These are phyloP conservation scores for Warburgia ugandensis DNA, from an alignment of 164 flowering plant genomes.

Conservation along the genomic window DNA sequence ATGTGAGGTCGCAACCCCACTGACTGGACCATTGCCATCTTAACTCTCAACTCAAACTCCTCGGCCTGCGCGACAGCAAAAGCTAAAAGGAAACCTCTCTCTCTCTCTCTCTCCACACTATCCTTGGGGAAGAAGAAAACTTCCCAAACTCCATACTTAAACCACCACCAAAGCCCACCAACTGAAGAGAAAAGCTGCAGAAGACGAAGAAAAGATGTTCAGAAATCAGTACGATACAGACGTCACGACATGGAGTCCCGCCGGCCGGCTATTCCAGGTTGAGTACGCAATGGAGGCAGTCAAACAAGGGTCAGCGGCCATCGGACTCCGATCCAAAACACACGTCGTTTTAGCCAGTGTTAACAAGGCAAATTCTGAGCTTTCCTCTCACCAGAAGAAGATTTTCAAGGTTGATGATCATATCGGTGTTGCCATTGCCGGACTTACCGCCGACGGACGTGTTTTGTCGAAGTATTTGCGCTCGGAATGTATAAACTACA, in stretches of 20 bases:
- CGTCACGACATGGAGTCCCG: slow-evolving; percentile 90
- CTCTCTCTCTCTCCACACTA: too few relatives aligned
- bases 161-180: too few relatives aligned
- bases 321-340: slow-evolving; percentile 89
- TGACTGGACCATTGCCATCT: too few relatives aligned
- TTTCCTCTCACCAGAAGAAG: slow-evolving; percentile 96
- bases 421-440: slow-evolving; percentile 93
- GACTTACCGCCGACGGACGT: slow-evolving; percentile 93
- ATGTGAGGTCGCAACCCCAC: too few relatives aligned
- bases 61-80: too few relatives aligned
- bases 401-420: slow-evolving; percentile 94
- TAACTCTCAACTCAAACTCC: too few relatives aligned
- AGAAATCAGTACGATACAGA: slow-evolving; percentile 88
- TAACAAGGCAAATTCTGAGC: slow-evolving; percentile 83
- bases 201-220: slow-evolving; percentile 34
- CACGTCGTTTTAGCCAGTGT: slow-evolving; percentile 86
- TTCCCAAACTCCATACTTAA: too few relatives aligned
- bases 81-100: too few relatives aligned
- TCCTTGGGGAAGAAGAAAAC: too few relatives aligned
- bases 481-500: slow-evolving; percentile 76
- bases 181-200: not conserved
- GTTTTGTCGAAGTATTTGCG: slow-evolving; percentile 79
- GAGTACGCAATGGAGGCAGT: slow-evolving; percentile 99
- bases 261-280: slow-evolving; percentile 88
- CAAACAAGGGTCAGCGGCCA: slow-evolving; percentile 96